phyloP scores from a whole-genome alignment of 208 protist species.

The Phytomonas sp. region DNA sequence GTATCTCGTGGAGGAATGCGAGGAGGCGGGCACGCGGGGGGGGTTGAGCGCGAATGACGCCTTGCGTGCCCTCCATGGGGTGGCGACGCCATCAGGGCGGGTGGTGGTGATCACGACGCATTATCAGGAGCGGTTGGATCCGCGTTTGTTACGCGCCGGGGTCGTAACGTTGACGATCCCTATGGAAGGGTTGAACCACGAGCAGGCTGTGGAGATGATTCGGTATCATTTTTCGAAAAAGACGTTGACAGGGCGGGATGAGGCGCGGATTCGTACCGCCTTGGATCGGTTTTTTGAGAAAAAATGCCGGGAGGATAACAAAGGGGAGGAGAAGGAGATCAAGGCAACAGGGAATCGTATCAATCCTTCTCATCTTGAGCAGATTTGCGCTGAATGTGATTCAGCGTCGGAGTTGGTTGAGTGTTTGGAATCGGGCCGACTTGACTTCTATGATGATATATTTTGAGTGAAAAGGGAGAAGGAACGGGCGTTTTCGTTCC shows the following conservation, averaged over 20 bases:
- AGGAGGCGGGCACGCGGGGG: background rate
- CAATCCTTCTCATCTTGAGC: background rate
- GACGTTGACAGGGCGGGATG: background rate
- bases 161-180: conserved; percentile 61
- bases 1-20: conserved; percentile 70
- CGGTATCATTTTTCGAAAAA: conserved; percentile 44
- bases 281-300: background rate
- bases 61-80: conserved; percentile 42
- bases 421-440: background rate
- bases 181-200: conserved; percentile 41
- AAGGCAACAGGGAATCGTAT: background rate
- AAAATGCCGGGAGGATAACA: background rate
- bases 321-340: background rate
- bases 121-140: conserved; percentile 73
- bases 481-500: no score
- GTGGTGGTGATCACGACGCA: conserved; percentile 91
- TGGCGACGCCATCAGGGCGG: conserved; percentile 63
- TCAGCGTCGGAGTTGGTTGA: background rate
- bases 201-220: conserved; percentile 42
- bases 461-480: conserved; percentile 2
- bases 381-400: background rate
- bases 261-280: background rate
- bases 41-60: conserved; percentile 7
- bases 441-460: background rate
- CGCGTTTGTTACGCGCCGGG: conserved; percentile 42